Evolutionary conservation across 1,139 yeast species (phyloP).

Genomic region (Magnusiomyces fungicola): DNA sequence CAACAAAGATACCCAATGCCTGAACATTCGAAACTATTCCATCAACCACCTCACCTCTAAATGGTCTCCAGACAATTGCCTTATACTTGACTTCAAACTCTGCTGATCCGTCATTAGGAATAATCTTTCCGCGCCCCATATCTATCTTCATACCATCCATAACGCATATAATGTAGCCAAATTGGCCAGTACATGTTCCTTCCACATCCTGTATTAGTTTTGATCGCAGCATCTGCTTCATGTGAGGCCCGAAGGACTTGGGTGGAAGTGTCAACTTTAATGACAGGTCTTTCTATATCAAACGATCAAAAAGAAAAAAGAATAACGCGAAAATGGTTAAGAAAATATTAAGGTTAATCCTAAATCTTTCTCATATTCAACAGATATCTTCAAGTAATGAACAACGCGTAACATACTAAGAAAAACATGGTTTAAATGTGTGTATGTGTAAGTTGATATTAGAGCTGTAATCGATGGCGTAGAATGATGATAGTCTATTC

Average conservation of each 20-base stretch:
- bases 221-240: constrained; percentile 87
- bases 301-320: too few relatives aligned
- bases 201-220: constrained; percentile 92
- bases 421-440: background rate
- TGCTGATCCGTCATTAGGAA: constrained; percentile 89
- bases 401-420: background rate
- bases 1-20: constrained; percentile 95
- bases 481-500: too few relatives aligned
- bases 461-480: too few relatives aligned
- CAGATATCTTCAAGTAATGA: too few relatives aligned
- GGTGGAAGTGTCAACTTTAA: constrained; percentile 92
- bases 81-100: constrained; percentile 94
- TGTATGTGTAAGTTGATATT: too few relatives aligned
- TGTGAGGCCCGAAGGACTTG: constrained; percentile 94
- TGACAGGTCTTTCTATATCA: constrained; percentile 63
- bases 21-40: constrained; percentile 92
- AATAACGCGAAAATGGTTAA: too few relatives aligned
- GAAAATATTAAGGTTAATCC: too few relatives aligned
- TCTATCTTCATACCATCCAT: constrained; percentile 91
- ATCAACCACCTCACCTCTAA: constrained; percentile 97
- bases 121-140: constrained; percentile 87
- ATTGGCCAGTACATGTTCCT: constrained; percentile 98
- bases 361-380: too few relatives aligned
- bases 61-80: constrained; percentile 98
- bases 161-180: constrained; percentile 95